Percentiles rank a stretch among this genome's conserved stretches.
Conservation (phyloP, 2,329 filamentous ascomycete genomes). For the Apiospora kogelbergensis region DNA sequence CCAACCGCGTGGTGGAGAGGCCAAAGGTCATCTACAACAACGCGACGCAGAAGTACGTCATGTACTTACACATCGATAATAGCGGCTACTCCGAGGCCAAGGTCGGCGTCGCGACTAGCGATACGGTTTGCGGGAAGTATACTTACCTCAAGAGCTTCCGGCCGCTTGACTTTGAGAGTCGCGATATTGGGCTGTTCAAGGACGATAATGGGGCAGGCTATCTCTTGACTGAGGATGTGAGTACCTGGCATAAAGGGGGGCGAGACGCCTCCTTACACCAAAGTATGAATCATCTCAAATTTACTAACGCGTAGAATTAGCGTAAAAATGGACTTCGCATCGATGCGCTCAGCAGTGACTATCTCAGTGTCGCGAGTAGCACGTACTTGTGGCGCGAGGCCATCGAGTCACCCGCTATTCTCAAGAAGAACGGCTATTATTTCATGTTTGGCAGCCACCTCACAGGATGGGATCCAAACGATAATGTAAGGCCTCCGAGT, state of each 20-base stretch:
- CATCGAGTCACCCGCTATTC: conserved; percentile 62
- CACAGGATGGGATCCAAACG: conserved; percentile 60
- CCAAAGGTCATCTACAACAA: conserved; percentile 70
- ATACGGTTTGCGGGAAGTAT: conserved; percentile 62
- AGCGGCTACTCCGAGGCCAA: conserved; percentile 62
- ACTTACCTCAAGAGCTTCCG: conserved; percentile 36
- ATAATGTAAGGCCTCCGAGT: conserved; percentile 46
- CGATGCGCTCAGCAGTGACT: conserved; percentile 55
- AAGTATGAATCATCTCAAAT: not conserved
- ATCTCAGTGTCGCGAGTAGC: conserved; percentile 48
- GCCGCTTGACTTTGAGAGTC: conserved; percentile 49
- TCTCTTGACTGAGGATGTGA: conserved; percentile 62
- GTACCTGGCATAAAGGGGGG: conserved; percentile 18
- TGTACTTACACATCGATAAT: conserved; percentile 69
- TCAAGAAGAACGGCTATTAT: conserved; percentile 60
- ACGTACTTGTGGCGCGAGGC: conserved; percentile 53
- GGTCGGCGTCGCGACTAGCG: conserved; percentile 61
- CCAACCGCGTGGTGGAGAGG: conserved; percentile 62
- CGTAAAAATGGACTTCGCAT: conserved; percentile 59
- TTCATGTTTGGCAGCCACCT: conserved; percentile 64
- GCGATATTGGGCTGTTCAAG: conserved; percentile 61
- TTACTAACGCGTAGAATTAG: conserved; percentile 30
- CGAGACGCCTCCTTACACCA: not conserved
- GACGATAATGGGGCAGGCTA: conserved; percentile 63
- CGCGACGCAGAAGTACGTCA: conserved; percentile 62